Evolutionary conservation across 192 early-diverging fungal genomes (phyloP).

Genomic region (Umbelopsis vinacea): DNA sequence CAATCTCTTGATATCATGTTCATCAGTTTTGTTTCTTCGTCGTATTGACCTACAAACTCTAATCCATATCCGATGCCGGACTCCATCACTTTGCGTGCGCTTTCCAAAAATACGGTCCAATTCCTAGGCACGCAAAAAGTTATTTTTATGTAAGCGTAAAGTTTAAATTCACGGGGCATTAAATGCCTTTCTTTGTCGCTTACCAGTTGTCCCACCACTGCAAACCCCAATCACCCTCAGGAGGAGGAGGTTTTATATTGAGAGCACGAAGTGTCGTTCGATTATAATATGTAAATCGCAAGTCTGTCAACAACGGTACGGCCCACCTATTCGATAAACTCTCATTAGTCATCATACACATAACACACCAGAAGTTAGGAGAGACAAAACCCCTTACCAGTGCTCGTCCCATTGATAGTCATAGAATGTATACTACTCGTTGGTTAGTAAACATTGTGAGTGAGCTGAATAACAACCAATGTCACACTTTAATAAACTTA

Average conservation of each 20-base stretch:
- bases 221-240: conserved; percentile 18
- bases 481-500: background rate
- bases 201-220: conserved; percentile 26
- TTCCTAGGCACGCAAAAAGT: background rate
- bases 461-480: background rate
- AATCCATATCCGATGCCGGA: conserved; percentile 26
- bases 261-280: conserved; percentile 20
- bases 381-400: background rate
- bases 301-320: conserved; percentile 20
- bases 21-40: conserved; percentile 28
- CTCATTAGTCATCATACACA: background rate
- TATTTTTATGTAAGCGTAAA: background rate
- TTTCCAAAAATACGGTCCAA: conserved; percentile 14
- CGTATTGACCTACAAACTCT: conserved; percentile 25
- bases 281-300: conserved; percentile 24
- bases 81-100: background rate
- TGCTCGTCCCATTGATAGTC: conserved; percentile 23
- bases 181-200: background rate
- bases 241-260: conserved; percentile 19
- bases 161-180: background rate
- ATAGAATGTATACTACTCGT: conserved; percentile 19
- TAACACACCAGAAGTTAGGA: background rate
- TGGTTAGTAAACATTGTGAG: background rate
- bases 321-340: background rate
- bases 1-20: conserved; percentile 27